Evolutionary conservation across 176 grass and related monocot genomes (phyloP).

Genomic region (Dactylis glomerata): DNA sequence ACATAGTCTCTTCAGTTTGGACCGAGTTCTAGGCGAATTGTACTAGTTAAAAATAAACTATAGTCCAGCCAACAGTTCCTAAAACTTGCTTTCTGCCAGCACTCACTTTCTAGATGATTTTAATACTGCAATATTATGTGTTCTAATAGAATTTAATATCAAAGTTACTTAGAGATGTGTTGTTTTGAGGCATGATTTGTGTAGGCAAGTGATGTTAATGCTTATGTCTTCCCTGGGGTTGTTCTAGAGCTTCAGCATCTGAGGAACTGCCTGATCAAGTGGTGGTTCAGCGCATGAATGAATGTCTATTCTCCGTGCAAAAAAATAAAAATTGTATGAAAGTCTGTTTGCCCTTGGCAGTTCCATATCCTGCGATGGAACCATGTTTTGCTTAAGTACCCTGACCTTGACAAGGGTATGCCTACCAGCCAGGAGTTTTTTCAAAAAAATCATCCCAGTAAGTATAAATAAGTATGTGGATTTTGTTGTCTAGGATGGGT

Average conservation of each 20-base stretch:
- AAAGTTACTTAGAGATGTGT: neutral
- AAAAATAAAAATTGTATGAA: no score
- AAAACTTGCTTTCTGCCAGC: neutral
- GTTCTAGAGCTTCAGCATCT: slow-evolving; percentile 78
- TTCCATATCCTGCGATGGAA: no score
- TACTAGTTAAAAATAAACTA: neutral
- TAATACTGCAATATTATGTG: neutral
- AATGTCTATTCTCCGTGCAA: no score
- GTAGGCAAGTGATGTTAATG: neutral
- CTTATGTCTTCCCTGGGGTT: neutral
- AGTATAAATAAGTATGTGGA: no score
- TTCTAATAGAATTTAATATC: neutral
- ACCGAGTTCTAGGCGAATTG: neutral
- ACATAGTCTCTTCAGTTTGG: neutral
- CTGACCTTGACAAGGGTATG: no score
- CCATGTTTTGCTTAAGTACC: no score
- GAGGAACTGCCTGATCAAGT: slow-evolving; percentile 78
- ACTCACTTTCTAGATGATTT: neutral
- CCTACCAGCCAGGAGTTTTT: no score
- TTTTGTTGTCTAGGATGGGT: no score
- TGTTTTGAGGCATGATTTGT: neutral
- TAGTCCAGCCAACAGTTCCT: neutral
- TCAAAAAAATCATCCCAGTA: no score
- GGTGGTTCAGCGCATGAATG: neutral
- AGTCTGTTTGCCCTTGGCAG: no score